phyloP scores from a whole-genome alignment of 805 yeast species.

The Ogataea henricii region DNA sequence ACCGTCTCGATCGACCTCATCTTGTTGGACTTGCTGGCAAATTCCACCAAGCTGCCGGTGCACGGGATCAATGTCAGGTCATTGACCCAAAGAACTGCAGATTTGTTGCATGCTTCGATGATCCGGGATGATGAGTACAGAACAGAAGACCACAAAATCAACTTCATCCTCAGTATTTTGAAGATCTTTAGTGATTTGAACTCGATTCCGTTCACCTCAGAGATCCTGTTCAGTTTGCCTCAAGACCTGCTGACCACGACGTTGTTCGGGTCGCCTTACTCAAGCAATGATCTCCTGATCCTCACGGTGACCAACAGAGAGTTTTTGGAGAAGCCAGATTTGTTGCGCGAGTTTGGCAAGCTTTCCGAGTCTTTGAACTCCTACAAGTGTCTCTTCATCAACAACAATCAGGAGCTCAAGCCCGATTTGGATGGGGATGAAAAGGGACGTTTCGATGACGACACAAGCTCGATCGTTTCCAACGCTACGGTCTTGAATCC shows the following conservation, averaged over 20 bases:
- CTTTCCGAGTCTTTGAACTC: conserved; percentile 14
- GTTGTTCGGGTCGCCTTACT: conserved; percentile 22
- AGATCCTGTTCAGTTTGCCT: conserved; percentile 33
- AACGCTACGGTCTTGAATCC: conserved; percentile 32
- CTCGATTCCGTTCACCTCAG: conserved; percentile 34
- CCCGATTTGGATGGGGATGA: neutral
- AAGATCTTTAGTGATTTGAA: conserved; percentile 35
- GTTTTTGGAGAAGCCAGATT: conserved; percentile 16
- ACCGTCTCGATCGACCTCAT: conserved; percentile 34
- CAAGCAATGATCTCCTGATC: conserved; percentile 26
- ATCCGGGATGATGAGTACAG: conserved; percentile 22
- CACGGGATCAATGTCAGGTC: conserved; percentile 59
- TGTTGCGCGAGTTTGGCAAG: conserved; percentile 15
- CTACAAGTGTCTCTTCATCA: conserved; percentile 30
- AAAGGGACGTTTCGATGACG: conserved; percentile 7
- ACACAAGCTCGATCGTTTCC: conserved; percentile 21
- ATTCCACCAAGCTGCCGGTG: conserved; percentile 34
- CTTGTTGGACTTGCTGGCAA: conserved; percentile 30
- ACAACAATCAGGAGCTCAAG: conserved; percentile 27
- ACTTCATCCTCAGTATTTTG: conserved; percentile 36
- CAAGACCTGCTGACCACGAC: conserved; percentile 28
- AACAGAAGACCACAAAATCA: conserved; percentile 36
- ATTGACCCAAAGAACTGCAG: conserved; percentile 68
- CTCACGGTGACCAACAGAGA: conserved; percentile 27
- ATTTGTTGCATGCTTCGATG: conserved; percentile 65